Conservation (phyloP, 805 yeast species). For the Wickerhamomyces kurtzmanii region DNA sequence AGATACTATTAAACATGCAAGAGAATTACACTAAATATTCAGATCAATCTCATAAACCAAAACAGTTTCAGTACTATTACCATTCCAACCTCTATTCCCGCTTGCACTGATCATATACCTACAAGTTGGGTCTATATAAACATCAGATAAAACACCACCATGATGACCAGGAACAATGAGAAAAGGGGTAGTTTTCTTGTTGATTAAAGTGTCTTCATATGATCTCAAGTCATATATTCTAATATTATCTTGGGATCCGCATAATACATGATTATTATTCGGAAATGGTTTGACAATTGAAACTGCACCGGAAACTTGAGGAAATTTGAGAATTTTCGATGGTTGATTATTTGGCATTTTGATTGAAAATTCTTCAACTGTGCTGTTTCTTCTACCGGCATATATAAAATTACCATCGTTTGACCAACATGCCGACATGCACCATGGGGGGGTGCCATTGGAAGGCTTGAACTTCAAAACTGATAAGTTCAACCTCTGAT, state of each 20-base stretch:
- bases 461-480: constrained; percentile 45
- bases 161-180: constrained; percentile 93
- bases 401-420: constrained; percentile 67
- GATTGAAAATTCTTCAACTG: constrained; percentile 67
- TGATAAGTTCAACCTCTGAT: constrained; percentile 40
- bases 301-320: constrained; percentile 85
- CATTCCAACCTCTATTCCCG: constrained; percentile 95
- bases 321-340: constrained; percentile 57
- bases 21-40: too few species aligned
- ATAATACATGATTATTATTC: constrained; percentile 65
- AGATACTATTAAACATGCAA: too few species aligned
- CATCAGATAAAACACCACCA: constrained; percentile 76
- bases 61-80: constrained; percentile 69
- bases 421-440: constrained; percentile 85
- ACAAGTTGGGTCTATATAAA: constrained; percentile 80
- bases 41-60: constrained; percentile 71
- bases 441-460: constrained; percentile 83
- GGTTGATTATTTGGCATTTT: constrained; percentile 47
- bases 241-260: constrained; percentile 87
- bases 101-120: constrained; percentile 84
- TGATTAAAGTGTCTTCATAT: constrained; percentile 22
- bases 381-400: constrained; percentile 84
- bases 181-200: constrained; percentile 47
- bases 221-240: constrained; percentile 69
- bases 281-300: constrained; percentile 75